Percentiles rank a stretch among this genome's conserved stretches.
Conservation (phyloP, 257 asterid species). For the Lycium ferocissimum region DNA sequence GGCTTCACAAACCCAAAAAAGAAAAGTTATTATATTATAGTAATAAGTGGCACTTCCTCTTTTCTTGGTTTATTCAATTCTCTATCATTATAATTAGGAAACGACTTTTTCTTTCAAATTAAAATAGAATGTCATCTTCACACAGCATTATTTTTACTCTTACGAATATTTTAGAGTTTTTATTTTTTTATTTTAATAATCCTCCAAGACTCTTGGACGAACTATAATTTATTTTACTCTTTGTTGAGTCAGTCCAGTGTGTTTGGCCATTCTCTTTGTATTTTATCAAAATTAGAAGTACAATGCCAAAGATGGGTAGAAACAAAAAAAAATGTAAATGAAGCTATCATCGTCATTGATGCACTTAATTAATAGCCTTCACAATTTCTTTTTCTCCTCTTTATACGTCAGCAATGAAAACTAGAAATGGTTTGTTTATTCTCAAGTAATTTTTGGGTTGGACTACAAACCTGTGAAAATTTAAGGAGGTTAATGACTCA, state of each 20-base stretch:
- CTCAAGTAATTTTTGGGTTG: background rate
- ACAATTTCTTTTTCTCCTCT: background rate
- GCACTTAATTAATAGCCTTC: background rate
- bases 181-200: background rate
- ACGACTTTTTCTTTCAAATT: background rate
- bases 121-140: constrained; percentile 22
- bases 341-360: background rate
- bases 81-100: background rate
- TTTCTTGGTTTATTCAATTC: background rate
- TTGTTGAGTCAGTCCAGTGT: background rate
- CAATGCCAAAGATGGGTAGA: background rate
- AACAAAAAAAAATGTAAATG: background rate
- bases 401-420: background rate
- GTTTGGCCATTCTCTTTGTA: background rate
- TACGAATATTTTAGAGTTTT: background rate
- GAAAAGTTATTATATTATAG: too few species aligned
- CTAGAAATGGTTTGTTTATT: background rate
- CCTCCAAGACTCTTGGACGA: background rate
- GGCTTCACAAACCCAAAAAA: too few species aligned
- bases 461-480: background rate
- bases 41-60: too few species aligned
- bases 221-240: background rate
- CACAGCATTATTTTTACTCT: background rate
- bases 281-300: background rate
- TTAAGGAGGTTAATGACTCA: background rate